These are phyloP conservation scores for Elongisporangium prolatum DNA, from an alignment of 352 stramenopile species.

Conservation along the genomic window DNA sequence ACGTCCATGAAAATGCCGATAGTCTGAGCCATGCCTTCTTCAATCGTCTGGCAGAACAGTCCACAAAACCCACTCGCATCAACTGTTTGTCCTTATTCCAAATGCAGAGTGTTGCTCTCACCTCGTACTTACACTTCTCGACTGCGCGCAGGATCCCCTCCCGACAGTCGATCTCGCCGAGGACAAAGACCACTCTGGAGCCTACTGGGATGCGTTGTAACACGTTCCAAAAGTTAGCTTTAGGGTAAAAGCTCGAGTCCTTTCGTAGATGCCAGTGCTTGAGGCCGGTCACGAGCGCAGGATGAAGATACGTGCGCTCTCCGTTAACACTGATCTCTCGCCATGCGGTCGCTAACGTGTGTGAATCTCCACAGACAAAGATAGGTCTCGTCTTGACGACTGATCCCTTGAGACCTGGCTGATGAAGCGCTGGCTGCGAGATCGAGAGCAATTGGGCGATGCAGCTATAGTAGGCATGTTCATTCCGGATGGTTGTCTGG, in stretches of 20 bases:
- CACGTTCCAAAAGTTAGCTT: slow-evolving; percentile 85
- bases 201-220: slow-evolving; percentile 43
- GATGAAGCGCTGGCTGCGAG: not conserved
- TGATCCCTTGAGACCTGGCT: slow-evolving; percentile 3
- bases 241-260: slow-evolving; percentile 89
- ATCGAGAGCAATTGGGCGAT: slow-evolving; percentile 80
- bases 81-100: not conserved
- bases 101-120: slow-evolving; percentile 10
- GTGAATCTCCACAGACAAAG: slow-evolving; percentile 92
- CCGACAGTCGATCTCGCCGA: slow-evolving; percentile 95
- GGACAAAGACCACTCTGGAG: slow-evolving; percentile 85
- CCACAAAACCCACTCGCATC: not conserved
- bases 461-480: slow-evolving; percentile 86
- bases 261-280: slow-evolving; percentile 92
- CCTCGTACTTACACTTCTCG: slow-evolving; percentile 85
- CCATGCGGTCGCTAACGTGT: slow-evolving; percentile 89
- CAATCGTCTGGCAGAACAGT: slow-evolving; percentile 29
- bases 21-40: slow-evolving; percentile 77
- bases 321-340: slow-evolving; percentile 34
- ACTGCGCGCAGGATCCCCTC: slow-evolving; percentile 89
- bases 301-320: slow-evolving; percentile 23
- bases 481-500: slow-evolving; percentile 79
- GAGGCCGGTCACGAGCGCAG: slow-evolving; percentile 88
- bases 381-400: slow-evolving; percentile 12
- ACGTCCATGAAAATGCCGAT: slow-evolving; percentile 80